Percentiles rank a stretch among this genome's conserved stretches.
phyloP scores from a whole-genome alignment of 768 basidiomycete genomes.

The Obba rivulosa region DNA sequence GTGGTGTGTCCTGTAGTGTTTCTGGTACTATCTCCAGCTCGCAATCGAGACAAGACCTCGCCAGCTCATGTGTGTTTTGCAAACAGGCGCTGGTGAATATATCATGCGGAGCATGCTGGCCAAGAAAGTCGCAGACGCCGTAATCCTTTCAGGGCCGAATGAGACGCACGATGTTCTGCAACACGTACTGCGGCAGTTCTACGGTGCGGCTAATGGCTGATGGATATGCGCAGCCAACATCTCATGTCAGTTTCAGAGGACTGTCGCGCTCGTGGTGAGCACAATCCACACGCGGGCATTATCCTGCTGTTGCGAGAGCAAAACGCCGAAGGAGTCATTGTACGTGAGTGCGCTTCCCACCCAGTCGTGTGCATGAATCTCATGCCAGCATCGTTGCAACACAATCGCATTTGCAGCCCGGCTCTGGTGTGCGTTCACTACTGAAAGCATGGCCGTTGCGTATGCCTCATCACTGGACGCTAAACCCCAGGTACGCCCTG shows the following conservation, averaged over 20 bases:
- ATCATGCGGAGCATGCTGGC: conserved; percentile 58
- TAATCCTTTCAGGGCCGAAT: conserved; percentile 28
- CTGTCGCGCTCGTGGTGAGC: conserved; percentile 33
- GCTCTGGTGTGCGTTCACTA: conserved; percentile 82
- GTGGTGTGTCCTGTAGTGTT: conserved; percentile 61
- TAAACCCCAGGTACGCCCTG: conserved; percentile 49
- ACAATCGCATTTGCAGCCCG: conserved; percentile 39
- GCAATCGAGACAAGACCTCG: neutral
- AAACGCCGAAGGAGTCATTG: conserved; percentile 21
- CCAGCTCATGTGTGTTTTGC: neutral
- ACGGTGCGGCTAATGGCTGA: conserved; percentile 33
- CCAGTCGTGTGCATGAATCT: neutral
- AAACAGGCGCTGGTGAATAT: conserved; percentile 64
- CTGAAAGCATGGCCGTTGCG: conserved; percentile 75
- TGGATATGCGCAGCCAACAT: too few species aligned
- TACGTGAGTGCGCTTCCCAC: conserved; percentile 21
- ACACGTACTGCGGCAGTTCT: conserved; percentile 42
- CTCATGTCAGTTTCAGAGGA: conserved; percentile 25
- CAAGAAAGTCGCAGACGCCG: conserved; percentile 43
- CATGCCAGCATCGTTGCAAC: neutral
- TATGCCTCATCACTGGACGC: conserved; percentile 52
- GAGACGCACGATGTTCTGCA: conserved; percentile 57
- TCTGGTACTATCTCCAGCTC: conserved; percentile 38
- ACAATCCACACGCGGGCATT: conserved; percentile 53
- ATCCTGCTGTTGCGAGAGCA: conserved; percentile 52